phyloP scores from a whole-genome alignment of 208 protist genomes.

The Trichomonas gallinae region DNA sequence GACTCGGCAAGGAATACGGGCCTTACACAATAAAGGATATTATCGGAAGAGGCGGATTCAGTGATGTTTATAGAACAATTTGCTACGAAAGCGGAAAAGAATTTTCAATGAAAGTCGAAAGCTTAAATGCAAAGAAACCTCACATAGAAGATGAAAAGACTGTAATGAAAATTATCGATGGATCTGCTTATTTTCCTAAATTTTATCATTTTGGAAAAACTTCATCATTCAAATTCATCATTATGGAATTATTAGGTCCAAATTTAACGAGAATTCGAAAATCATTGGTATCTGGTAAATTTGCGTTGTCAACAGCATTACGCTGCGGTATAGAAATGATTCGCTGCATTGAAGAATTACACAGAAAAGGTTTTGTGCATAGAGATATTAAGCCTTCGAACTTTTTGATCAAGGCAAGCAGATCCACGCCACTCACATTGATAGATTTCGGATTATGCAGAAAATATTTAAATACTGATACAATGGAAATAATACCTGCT shows the following conservation, averaged over 20 bases:
- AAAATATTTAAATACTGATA: not conserved
- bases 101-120: slow-evolving; percentile 17
- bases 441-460: not conserved
- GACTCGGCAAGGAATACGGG: not conserved
- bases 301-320: not conserved
- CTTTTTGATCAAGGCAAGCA: not conserved
- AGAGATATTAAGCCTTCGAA: not conserved
- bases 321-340: not conserved
- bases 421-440: not conserved
- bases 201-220: not conserved
- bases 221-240: not conserved
- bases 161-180: not conserved
- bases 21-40: not conserved
- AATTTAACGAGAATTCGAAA: not conserved
- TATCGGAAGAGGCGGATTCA: not conserved
- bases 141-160: not conserved
- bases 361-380: not conserved
- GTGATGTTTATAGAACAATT: not conserved
- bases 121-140: not conserved
- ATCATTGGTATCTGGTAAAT: no score
- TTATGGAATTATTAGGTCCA: not conserved
- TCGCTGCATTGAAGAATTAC: not conserved
- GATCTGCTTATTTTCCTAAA: not conserved
- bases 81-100: not conserved
- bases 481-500: not conserved